A percentile compares a stretch with the other conserved stretches of the same genome.
phyloP scores from a whole-genome alignment of 2,329 filamentous ascomycete species.

The Lasiodiplodia citricola region DNA sequence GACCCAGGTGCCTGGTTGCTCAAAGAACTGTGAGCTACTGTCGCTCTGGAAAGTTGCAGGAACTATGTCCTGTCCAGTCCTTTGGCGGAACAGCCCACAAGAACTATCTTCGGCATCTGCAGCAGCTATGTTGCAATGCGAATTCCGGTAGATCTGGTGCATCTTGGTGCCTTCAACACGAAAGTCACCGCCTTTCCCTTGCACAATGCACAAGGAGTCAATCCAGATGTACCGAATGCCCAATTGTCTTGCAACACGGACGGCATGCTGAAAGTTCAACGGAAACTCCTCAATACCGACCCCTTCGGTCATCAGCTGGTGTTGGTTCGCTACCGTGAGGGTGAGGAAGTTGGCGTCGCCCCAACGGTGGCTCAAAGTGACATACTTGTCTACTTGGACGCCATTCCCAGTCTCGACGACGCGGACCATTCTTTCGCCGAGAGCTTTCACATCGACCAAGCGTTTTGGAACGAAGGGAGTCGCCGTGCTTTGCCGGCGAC shows the following conservation, averaged over 20 bases:
- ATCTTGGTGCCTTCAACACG: conserved; percentile 32
- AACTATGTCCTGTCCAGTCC: conserved; percentile 30
- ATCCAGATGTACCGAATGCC: conserved; percentile 32
- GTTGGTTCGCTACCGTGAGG: not conserved
- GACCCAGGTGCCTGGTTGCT: conserved; percentile 29
- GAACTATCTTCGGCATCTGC: conserved; percentile 32
- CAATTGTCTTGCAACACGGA: not conserved
- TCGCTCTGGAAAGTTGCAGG: conserved; percentile 31
- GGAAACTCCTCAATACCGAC: not conserved
- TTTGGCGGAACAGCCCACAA: conserved; percentile 33
- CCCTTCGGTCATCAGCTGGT: not conserved
- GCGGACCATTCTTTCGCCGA: not conserved
- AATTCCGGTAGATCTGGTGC: conserved; percentile 38
- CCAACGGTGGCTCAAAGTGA: not conserved
- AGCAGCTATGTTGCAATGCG: conserved; percentile 38
- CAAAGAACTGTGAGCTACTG: conserved; percentile 32
- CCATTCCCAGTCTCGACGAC: not conserved
- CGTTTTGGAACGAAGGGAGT: not conserved
- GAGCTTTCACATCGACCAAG: not conserved
- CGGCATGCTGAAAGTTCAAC: not conserved
- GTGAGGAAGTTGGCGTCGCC: not conserved
- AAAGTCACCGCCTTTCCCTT: conserved; percentile 31
- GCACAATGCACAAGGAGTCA: conserved; percentile 31
- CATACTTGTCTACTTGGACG: not conserved
- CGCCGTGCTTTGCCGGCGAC: not conserved